phyloP scores from a whole-genome alignment of 1,284 basidiomycete genomes.

The Microbotryum silenes-acaulis region DNA sequence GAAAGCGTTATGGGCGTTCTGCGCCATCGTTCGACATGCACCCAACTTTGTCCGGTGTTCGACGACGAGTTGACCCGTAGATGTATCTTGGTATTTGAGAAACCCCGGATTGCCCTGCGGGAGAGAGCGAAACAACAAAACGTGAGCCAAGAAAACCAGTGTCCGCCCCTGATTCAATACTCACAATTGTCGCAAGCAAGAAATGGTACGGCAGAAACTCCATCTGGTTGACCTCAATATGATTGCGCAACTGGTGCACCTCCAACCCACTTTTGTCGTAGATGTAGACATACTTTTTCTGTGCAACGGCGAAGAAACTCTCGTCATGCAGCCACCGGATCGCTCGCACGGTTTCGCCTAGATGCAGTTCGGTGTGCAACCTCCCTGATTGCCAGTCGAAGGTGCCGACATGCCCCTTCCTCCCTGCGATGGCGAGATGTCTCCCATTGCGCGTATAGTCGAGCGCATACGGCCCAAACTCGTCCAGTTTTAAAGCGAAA shows the following conservation, averaged over 20 bases:
- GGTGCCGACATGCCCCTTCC: slow-evolving; percentile 80
- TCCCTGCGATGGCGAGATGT: slow-evolving; percentile 74
- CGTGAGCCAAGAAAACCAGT: not conserved
- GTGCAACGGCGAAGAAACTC: slow-evolving; percentile 86
- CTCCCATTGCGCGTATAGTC: slow-evolving; percentile 88
- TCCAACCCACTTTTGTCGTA: slow-evolving; percentile 93
- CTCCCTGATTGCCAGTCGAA: slow-evolving; percentile 91
- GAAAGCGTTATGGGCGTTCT: slow-evolving; percentile 86
- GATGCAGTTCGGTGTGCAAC: slow-evolving; percentile 78
- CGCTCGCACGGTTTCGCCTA: slow-evolving; percentile 81
- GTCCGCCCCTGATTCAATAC: slow-evolving; percentile 37
- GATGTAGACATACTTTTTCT: slow-evolving; percentile 93
- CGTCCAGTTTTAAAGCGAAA: slow-evolving; percentile 73
- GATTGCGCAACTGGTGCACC: slow-evolving; percentile 68
- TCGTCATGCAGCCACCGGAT: slow-evolving; percentile 92
- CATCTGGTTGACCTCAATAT: slow-evolving; percentile 82
- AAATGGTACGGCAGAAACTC: slow-evolving; percentile 96
- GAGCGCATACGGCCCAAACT: slow-evolving; percentile 67
- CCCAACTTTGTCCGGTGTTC: slow-evolving; percentile 89
- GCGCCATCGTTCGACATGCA: slow-evolving; percentile 74
- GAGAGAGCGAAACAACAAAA: not conserved
- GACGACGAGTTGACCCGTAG: slow-evolving; percentile 77
- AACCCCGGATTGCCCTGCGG: slow-evolving; percentile 73
- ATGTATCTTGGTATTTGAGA: slow-evolving; percentile 95
- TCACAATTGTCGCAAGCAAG: slow-evolving; percentile 73